These are phyloP conservation scores for Fusarium sp. DNA, from an alignment of 2,329 filamentous ascomycete species.

Conservation along the genomic window DNA sequence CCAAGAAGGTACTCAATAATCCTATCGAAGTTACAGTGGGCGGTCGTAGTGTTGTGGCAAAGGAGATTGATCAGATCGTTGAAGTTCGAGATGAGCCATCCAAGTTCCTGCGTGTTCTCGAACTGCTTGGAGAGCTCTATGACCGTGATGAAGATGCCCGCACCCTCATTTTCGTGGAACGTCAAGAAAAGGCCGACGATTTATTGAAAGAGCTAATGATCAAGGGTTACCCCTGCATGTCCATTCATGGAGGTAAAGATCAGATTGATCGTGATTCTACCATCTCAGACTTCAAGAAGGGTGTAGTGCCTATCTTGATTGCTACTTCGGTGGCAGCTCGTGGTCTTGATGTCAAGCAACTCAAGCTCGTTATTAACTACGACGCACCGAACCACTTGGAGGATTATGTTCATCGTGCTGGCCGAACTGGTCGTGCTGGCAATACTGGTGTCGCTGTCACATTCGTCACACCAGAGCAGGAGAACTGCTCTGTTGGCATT, in stretches of 20 bases:
- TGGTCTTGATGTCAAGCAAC: constrained; percentile 93
- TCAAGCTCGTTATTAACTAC: constrained; percentile 96
- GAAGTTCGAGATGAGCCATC: constrained; percentile 84
- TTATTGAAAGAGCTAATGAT: constrained; percentile 80
- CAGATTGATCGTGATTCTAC: constrained; percentile 93
- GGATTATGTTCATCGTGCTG: constrained; percentile 95
- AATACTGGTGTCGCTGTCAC: constrained; percentile 96
- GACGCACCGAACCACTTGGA: constrained; percentile 94
- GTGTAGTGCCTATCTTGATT: constrained; percentile 87
- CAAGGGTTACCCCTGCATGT: constrained; percentile 91
- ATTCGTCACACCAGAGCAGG: constrained; percentile 90
- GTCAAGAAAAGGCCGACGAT: constrained; percentile 89
- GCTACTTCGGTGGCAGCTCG: constrained; percentile 96
- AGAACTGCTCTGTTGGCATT: constrained; percentile 88
- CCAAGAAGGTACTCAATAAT: constrained; percentile 85
- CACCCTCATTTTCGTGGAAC: constrained; percentile 89
- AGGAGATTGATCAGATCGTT: constrained; percentile 92
- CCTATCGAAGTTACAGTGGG: constrained; percentile 94
- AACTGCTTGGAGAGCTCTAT: constrained; percentile 88
- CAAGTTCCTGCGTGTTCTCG: constrained; percentile 86
- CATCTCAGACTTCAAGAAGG: constrained; percentile 92
- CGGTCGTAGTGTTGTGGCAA: constrained; percentile 85
- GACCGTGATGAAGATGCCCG: constrained; percentile 89
- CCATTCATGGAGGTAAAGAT: constrained; percentile 93
- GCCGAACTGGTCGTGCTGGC: constrained; percentile 92